Percentiles rank a stretch among this genome's conserved stretches.
Conservation (phyloP, 2,329 filamentous ascomycete genomes). For the Exophiala mesophila region DNA sequence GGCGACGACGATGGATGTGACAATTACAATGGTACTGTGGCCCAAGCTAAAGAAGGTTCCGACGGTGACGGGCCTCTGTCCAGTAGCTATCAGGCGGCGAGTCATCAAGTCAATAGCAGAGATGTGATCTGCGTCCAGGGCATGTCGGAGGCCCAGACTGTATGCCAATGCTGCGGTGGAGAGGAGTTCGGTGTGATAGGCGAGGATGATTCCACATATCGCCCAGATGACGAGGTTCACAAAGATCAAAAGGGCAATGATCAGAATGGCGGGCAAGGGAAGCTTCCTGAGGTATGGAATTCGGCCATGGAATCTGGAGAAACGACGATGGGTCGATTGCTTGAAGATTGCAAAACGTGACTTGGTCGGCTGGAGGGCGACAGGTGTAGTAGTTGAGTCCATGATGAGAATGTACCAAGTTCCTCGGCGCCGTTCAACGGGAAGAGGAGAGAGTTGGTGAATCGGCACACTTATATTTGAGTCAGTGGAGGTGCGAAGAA, state of each 20-base stretch:
- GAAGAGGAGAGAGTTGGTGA: too few relatives aligned
- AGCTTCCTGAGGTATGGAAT: constrained; percentile 53
- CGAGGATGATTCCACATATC: constrained; percentile 49
- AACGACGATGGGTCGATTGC: constrained; percentile 3
- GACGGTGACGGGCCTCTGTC: constrained; percentile 81
- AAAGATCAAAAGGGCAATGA: constrained; percentile 50
- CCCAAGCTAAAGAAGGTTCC: constrained; percentile 93
- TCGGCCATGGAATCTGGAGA: constrained; percentile 27
- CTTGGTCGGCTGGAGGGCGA: constrained; percentile 1
- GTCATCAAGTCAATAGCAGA: constrained; percentile 94
- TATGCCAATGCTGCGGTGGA: constrained; percentile 81
- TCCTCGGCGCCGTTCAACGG: too few relatives aligned
- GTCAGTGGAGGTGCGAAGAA: too few relatives aligned
- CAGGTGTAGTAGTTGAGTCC: not conserved
- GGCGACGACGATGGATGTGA: constrained; percentile 87
- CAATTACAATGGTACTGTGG: constrained; percentile 85
- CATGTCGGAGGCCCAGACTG: constrained; percentile 83
- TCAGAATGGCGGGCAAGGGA: constrained; percentile 53
- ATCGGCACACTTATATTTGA: too few relatives aligned
- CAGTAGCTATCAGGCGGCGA: constrained; percentile 75
- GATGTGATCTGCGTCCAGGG: constrained; percentile 95
- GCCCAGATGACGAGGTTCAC: constrained; percentile 57
- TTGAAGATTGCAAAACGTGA: constrained; percentile 1
- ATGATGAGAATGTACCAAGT: too few relatives aligned
- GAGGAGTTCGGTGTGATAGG: constrained; percentile 48